phyloP scores from a whole-genome alignment of 2,329 filamentous ascomycete species.

The Dactylellina cionopaga region DNA sequence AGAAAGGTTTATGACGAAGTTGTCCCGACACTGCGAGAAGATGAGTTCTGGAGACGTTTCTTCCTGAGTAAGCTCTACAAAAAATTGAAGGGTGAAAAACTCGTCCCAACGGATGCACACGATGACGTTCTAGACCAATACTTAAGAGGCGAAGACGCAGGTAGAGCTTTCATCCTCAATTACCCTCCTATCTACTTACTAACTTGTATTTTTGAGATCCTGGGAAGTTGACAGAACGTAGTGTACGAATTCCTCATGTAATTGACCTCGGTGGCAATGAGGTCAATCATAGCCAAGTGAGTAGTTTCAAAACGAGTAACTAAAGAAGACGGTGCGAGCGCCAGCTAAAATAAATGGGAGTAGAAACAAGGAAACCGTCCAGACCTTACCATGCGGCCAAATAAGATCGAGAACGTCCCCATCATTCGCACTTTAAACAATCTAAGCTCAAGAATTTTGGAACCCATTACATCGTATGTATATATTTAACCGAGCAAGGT shows the following conservation, averaged over 20 bases:
- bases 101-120: slow-evolving; percentile 77
- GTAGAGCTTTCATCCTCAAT: slow-evolving; percentile 57
- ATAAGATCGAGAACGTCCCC: slow-evolving; percentile 77
- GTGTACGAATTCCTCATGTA: slow-evolving; percentile 81
- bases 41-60: slow-evolving; percentile 91
- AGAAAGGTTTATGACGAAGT: slow-evolving; percentile 92
- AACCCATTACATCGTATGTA: slow-evolving; percentile 75
- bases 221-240: slow-evolving; percentile 67
- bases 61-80: slow-evolving; percentile 91
- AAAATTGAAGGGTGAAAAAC: slow-evolving; percentile 87
- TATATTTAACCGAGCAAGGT: background rate
- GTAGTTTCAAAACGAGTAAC: background rate
- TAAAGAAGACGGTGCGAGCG: too few species aligned
- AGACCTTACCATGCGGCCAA: slow-evolving; percentile 87
- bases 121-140: slow-evolving; percentile 89
- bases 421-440: slow-evolving; percentile 90
- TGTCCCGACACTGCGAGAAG: slow-evolving; percentile 80
- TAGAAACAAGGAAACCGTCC: slow-evolving; percentile 82
- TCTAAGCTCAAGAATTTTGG: slow-evolving; percentile 92
- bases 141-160: slow-evolving; percentile 75
- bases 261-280: slow-evolving; percentile 95
- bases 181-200: background rate
- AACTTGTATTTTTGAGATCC: slow-evolving; percentile 12
- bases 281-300: slow-evolving; percentile 77
- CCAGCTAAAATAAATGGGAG: slow-evolving; percentile 62